Evolutionary conservation across 2,329 filamentous ascomycete species (phyloP), one percentile per base, ranked within the genome.

Genomic region (Trichoderma cornu-damae): DNA sequence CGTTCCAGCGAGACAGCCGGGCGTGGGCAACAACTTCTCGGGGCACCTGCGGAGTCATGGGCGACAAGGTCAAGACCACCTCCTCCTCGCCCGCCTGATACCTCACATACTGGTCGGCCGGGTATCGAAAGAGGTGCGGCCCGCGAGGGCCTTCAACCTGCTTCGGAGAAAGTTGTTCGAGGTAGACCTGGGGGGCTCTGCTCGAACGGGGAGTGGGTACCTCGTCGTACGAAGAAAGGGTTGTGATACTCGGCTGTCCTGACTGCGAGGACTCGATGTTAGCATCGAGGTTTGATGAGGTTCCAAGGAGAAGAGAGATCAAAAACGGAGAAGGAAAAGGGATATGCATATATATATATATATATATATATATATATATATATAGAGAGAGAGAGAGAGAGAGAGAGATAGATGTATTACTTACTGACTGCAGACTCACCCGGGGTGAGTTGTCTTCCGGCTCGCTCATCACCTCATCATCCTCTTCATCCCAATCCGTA

Each of bases 221-320:
- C 69, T 96, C 91, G 67, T 95, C 90, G 66, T 88, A 91, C 1
- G 90, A 93, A 6, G 91, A 96, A 35, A 94, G 78, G 2, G 92
- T 96, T 3, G 90, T 93, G 68, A 92, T 84, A 75, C 90, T 95
- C 59, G 83, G 84, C 66, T 88, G 82, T 65, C 80, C 81, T 61
- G 82, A 79, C 88, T 91, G 67, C 65, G 64, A 61, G 69, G 32
- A 35, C 18, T 34, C 32, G 32, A 14, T 24, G 30, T 60, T 43
- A 60, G 48, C 43, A 26, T 54, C 43, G 8, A 14, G 16, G 22
- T 37, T 34, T n/a, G 9, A 30, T n/a, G n/a, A n/a, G n/a, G 22
- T 20, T 16, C 20, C 12, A 43, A 16, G 6, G 12, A 43, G 14
- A 16, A 12, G 9, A n/a, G 6, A 47, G 5, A 11, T 5, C 4